Conservation (phyloP, 257 asterid genomes). For the Solanum habrochaites region DNA sequence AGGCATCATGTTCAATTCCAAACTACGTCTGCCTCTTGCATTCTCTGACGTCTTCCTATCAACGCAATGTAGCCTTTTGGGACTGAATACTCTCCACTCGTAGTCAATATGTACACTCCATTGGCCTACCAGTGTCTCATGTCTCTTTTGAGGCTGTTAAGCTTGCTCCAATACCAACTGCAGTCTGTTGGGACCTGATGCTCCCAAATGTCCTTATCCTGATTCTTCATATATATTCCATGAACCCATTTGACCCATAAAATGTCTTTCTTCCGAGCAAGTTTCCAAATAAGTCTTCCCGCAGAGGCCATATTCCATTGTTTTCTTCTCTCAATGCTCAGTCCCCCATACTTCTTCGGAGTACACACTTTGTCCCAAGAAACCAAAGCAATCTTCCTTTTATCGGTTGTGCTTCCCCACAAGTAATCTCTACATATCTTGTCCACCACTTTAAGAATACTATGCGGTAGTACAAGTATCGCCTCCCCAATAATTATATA, state of each 20-base stretch:
- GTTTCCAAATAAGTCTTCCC: neutral
- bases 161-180: neutral
- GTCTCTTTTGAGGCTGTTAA: neutral
- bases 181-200: too few relatives aligned
- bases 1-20: neutral
- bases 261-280: neutral
- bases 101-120: neutral
- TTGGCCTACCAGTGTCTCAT: neutral
- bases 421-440: neutral
- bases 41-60: neutral
- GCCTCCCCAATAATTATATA: neutral
- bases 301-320: neutral
- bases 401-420: neutral
- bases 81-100: neutral
- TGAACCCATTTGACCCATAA: neutral
- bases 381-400: neutral
- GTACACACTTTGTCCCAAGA: neutral
- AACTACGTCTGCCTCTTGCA: neutral
- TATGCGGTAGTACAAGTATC: neutral
- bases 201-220: neutral
- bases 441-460: neutral
- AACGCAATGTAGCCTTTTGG: rapidly evolving
- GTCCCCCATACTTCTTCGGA: neutral
- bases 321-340: neutral
- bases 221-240: neutral